phyloP scores from a whole-genome alignment of 129 eudicot species.

The Heracleum sosnowskyi region DNA sequence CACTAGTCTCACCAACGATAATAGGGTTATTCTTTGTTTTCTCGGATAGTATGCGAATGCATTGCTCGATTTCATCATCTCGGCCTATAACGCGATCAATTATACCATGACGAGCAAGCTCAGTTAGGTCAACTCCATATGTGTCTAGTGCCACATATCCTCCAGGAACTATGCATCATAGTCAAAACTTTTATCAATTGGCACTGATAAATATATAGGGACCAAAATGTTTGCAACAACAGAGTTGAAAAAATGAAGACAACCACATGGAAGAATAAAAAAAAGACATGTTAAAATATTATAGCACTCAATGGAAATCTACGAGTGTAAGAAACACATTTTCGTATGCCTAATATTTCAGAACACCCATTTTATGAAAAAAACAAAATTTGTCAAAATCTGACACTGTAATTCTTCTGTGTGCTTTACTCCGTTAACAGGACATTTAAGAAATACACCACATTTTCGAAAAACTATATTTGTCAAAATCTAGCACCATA shows the following conservation, averaged over 20 bases:
- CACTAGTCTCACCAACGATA: slow-evolving; percentile 92
- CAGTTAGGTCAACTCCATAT: slow-evolving; percentile 85
- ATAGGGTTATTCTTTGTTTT: slow-evolving; percentile 91
- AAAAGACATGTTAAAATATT: neutral
- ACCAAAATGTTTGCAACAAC: neutral
- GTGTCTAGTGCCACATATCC: slow-evolving; percentile 88
- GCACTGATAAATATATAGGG: neutral
- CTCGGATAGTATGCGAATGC: slow-evolving; percentile 77
- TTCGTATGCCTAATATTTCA: neutral
- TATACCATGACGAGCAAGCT: slow-evolving; percentile 82
- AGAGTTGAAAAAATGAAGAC: neutral
- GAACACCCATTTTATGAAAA: neutral
- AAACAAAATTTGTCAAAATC: neutral
- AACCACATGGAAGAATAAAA: neutral
- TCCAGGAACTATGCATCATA: slow-evolving; percentile 53
- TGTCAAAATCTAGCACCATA: neutral
- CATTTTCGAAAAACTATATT: no score
- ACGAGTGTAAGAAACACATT: neutral
- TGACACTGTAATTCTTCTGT: neutral
- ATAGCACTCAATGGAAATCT: neutral
- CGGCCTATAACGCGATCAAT: slow-evolving; percentile 94
- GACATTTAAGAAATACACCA: neutral
- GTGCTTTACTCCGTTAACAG: neutral
- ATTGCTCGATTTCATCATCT: slow-evolving; percentile 84
- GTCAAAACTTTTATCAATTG: neutral